Percentiles rank a stretch among this genome's conserved stretches.
Evolutionary conservation across 805 yeast species (phyloP).

Genomic region (Candida succiphila): DNA sequence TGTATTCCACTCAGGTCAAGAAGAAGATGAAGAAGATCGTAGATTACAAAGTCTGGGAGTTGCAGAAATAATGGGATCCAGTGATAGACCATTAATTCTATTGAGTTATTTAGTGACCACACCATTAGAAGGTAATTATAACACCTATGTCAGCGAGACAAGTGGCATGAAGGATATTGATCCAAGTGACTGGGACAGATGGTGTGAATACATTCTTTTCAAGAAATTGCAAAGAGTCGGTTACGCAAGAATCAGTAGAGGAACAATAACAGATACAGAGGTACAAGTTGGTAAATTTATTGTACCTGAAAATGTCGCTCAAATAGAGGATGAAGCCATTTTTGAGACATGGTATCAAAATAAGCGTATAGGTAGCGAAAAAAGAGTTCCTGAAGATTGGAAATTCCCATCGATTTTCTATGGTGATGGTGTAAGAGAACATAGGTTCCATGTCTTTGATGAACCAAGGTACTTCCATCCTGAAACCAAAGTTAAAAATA

Average conservation of each 20-base stretch:
- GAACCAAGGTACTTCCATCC: slow-evolving; percentile 76
- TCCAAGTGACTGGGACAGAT: slow-evolving; percentile 88
- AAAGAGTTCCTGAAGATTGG: slow-evolving; percentile 45
- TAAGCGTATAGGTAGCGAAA: slow-evolving; percentile 36
- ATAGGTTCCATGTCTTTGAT: slow-evolving; percentile 87
- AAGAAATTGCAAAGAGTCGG: slow-evolving; percentile 81
- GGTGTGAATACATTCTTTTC: slow-evolving; percentile 96
- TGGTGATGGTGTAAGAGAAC: slow-evolving; percentile 93
- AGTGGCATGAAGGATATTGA: slow-evolving; percentile 93
- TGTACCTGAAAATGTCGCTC: slow-evolving; percentile 26
- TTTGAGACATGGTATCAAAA: slow-evolving; percentile 7
- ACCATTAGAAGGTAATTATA: slow-evolving; percentile 84
- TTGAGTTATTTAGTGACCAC: slow-evolving; percentile 85
- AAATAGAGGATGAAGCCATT: slow-evolving; percentile 10
- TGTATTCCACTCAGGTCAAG: slow-evolving; percentile 97
- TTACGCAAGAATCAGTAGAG: slow-evolving; percentile 88
- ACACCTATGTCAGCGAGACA: slow-evolving; percentile 75
- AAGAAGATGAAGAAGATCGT: slow-evolving; percentile 93
- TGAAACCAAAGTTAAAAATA: too few relatives aligned
- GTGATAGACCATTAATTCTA: slow-evolving; percentile 76
- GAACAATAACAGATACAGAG: slow-evolving; percentile 94
- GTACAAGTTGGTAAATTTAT: slow-evolving; percentile 91
- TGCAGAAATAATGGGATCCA: slow-evolving; percentile 69
- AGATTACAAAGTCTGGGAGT: slow-evolving; percentile 73
- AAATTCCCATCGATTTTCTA: slow-evolving; percentile 72